Conservation (phyloP, 2,329 filamentous ascomycete species). For the Orbilia brochopaga region DNA sequence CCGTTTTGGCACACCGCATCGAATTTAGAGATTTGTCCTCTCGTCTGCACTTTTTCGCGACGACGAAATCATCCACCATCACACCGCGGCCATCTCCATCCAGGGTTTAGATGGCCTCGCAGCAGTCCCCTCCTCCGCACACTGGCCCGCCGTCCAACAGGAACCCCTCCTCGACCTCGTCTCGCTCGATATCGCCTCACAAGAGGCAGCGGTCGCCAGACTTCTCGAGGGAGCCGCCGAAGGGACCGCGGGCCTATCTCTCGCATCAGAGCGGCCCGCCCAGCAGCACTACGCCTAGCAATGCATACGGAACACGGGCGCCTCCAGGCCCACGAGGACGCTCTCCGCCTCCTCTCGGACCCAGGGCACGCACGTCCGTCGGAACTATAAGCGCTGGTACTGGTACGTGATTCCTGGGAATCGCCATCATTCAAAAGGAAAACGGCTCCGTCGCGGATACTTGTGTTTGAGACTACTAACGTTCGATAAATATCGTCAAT, state of each 20-base stretch:
- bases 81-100: not conserved
- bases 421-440: not conserved
- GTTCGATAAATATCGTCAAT: not conserved
- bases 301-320: constrained; percentile 24
- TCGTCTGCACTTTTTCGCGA: constrained; percentile 24
- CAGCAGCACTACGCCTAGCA: constrained; percentile 19
- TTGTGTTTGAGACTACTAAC: not conserved
- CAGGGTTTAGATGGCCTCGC: constrained; percentile 44
- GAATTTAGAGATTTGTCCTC: constrained; percentile 4
- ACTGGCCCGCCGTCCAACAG: constrained; percentile 30
- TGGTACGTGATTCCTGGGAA: constrained; percentile 23
- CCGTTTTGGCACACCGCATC: not conserved
- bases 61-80: constrained; percentile 5
- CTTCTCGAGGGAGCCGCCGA: constrained; percentile 41
- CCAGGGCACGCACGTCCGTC: constrained; percentile 27
- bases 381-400: constrained; percentile 38
- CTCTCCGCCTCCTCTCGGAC: constrained; percentile 41
- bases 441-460: not conserved
- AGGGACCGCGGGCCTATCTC: constrained; percentile 44
- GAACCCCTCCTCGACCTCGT: constrained; percentile 29
- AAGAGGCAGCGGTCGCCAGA: constrained; percentile 39
- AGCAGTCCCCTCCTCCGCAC: constrained; percentile 39
- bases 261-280: constrained; percentile 40
- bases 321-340: constrained; percentile 35
- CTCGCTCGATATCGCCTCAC: constrained; percentile 39